Conservation (phyloP, 495 filamentous ascomycete genomes). For the Aspergillus campestris region DNA sequence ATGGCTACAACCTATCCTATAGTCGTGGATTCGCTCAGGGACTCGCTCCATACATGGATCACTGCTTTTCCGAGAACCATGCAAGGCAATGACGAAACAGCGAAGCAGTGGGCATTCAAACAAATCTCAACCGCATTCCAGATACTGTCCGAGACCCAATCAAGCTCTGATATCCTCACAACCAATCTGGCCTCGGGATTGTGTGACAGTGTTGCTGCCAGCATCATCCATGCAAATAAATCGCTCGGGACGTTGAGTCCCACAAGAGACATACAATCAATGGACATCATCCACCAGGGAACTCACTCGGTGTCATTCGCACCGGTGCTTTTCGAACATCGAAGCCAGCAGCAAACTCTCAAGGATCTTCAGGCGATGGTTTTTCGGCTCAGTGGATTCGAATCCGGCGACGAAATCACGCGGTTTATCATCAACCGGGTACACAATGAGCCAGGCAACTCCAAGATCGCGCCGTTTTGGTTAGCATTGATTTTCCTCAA, state of each 20-base stretch:
- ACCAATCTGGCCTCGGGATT: conserved; percentile 51
- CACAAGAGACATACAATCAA: conserved; percentile 10
- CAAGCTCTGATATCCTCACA: conserved; percentile 64
- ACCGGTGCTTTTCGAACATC: conserved; percentile 54
- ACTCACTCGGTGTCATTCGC: conserved; percentile 37
- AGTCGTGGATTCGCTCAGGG: conserved; percentile 60
- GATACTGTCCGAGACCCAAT: conserved; percentile 54
- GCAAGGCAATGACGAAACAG: conserved; percentile 71
- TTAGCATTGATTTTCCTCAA: conserved; percentile 65
- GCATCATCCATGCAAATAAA: conserved; percentile 23
- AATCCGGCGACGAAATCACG: conserved; percentile 38
- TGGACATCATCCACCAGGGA: conserved; percentile 17
- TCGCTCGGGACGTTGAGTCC: conserved; percentile 21
- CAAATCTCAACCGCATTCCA: conserved; percentile 65
- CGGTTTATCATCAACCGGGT: conserved; percentile 51
- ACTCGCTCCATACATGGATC: conserved; percentile 71
- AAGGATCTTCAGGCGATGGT: conserved; percentile 41
- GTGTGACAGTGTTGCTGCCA: conserved; percentile 36
- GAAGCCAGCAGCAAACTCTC: conserved; percentile 55
- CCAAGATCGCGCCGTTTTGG: conserved; percentile 70
- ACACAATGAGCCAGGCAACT: conserved; percentile 43
- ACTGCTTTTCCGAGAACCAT: conserved; percentile 71
- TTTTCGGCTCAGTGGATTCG: conserved; percentile 28
- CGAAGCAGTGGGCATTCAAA: conserved; percentile 61
- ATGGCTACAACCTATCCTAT: conserved; percentile 54